These are phyloP conservation scores for Wallacemonas sp. DNA, from an alignment of 208 protist species.

Conservation along the genomic window DNA sequence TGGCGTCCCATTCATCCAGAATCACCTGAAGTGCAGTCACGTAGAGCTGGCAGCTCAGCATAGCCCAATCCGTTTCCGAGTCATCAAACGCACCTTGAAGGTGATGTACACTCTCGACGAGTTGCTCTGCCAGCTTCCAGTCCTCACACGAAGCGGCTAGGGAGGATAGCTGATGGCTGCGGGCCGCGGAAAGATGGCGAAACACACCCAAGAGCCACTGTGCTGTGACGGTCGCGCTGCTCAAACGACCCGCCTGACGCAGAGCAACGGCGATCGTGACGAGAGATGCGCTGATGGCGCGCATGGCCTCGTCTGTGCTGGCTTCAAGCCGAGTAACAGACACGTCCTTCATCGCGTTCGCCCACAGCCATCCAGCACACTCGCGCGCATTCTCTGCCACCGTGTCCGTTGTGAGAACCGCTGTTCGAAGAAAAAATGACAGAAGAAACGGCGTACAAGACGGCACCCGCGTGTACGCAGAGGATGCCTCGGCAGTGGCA, in stretches of 20 bases:
- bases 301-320: not conserved
- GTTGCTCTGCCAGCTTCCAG: not conserved
- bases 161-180: too few relatives aligned
- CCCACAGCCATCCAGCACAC: slow-evolving; percentile 22
- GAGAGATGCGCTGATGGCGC: not conserved
- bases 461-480: not conserved
- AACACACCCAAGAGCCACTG: slow-evolving; percentile 8
- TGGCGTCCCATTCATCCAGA: not conserved
- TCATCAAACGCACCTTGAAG: too few relatives aligned
- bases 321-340: not conserved
- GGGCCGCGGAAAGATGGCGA: not conserved
- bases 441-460: slow-evolving; percentile 20
- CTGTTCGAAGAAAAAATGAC: slow-evolving; percentile 41
- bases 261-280: not conserved
- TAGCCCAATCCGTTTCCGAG: too few relatives aligned
- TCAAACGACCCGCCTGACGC: not conserved
- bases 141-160: too few relatives aligned
- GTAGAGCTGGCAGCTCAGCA: not conserved
- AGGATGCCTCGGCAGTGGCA: not conserved
- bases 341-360: not conserved
- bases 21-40: not conserved
- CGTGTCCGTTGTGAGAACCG: slow-evolving; percentile 24
- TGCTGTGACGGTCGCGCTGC: not conserved
- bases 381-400: slow-evolving; percentile 20
- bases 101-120: not conserved